Evolutionary conservation across 108 stramenopile genomes (phyloP).

Genomic region (Cyclotella baltica): DNA sequence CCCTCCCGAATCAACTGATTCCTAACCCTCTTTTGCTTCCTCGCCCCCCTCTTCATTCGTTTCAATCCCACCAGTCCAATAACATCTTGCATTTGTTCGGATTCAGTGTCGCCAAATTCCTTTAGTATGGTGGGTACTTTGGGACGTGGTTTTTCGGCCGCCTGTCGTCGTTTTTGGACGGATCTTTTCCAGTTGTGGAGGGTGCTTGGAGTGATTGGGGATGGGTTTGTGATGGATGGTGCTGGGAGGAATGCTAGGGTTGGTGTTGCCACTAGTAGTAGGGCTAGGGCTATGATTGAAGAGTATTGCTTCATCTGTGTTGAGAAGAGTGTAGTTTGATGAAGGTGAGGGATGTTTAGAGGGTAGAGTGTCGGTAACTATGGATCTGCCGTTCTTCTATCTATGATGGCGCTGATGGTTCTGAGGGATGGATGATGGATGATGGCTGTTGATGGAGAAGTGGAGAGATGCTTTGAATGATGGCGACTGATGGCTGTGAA

Average conservation of each 20-base stretch:
- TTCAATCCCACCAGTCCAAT: constrained; percentile 22
- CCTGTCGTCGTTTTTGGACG: not conserved
- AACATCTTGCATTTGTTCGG: constrained; percentile 14
- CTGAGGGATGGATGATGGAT: not conserved
- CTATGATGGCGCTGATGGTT: no score
- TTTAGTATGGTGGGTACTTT: not conserved
- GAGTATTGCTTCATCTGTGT: constrained; percentile 1
- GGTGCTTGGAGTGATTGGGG: not conserved
- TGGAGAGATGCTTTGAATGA: not conserved
- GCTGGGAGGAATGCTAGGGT: not conserved
- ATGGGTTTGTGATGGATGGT: not conserved
- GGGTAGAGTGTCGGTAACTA: not conserved
- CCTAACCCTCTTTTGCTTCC: constrained; percentile 28
- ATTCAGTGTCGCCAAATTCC: constrained; percentile 8
- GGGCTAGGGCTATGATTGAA: not conserved
- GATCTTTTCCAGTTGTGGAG: not conserved
- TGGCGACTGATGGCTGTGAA: no score
- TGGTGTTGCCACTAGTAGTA: not conserved
- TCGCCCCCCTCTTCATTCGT: constrained; percentile 24
- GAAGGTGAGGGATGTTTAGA: not conserved
- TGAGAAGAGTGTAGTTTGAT: not conserved
- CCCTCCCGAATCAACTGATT: constrained; percentile 45
- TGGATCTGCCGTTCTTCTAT: not conserved
- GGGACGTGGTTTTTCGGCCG: not conserved
- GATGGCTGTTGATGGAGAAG: not conserved